These are phyloP conservation scores for Scortechinia acanthostroma DNA, from an alignment of 2,329 filamentous ascomycete species.

Conservation along the genomic window DNA sequence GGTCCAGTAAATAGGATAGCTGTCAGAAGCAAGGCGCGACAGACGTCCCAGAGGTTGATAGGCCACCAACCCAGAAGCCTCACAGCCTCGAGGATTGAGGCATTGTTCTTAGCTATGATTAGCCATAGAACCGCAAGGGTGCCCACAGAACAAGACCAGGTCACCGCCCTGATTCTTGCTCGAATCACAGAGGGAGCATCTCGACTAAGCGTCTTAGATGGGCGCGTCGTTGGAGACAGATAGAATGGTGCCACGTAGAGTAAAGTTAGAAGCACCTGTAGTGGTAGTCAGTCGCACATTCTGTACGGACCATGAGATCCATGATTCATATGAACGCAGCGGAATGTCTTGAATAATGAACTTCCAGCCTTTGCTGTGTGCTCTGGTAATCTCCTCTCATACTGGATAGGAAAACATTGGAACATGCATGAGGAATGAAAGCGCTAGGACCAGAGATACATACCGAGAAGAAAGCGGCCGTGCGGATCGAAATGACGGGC, in stretches of 20 bases:
- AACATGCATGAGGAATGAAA: too few relatives aligned
- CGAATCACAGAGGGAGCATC: constrained; percentile 1
- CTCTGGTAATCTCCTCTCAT: too few relatives aligned
- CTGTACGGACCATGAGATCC: too few relatives aligned
- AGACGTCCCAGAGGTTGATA: background rate
- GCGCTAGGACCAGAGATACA: background rate
- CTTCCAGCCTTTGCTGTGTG: too few relatives aligned
- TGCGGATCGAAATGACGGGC: background rate
- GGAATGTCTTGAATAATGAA: too few relatives aligned
- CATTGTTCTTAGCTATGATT: background rate
- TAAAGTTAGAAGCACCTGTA: background rate
- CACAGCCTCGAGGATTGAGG: background rate
- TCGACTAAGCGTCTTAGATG: background rate
- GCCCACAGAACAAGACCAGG: background rate
- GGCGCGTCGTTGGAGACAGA: background rate
- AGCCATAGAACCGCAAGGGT: background rate
- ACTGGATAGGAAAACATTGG: too few relatives aligned
- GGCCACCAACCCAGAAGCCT: background rate
- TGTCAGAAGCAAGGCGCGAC: background rate
- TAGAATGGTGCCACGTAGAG: constrained; percentile 2
- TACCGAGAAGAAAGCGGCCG: background rate
- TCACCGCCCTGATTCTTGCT: background rate
- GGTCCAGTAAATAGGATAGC: background rate
- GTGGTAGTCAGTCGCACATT: background rate
- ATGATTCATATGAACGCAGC: too few relatives aligned